Evolutionary conservation across 2,329 filamentous ascomycete genomes (phyloP).

Genomic region (Epichloe hybrida): DNA sequence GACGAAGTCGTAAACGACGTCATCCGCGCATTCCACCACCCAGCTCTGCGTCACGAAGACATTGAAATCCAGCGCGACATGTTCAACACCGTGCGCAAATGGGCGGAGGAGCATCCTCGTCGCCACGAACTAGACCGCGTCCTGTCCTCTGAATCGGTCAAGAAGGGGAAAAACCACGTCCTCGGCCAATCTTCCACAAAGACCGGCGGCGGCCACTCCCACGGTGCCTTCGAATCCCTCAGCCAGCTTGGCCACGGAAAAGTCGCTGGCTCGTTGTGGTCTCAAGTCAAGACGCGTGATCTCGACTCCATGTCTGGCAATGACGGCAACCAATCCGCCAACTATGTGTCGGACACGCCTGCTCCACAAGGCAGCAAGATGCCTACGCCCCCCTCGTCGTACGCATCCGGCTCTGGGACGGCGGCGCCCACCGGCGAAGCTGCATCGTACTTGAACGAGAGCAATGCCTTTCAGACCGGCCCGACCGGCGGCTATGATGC

Average conservation of each 20-base stretch:
- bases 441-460: slow-evolving; percentile 15
- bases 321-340: slow-evolving; percentile 25
- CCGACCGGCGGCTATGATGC: slow-evolving; percentile 15
- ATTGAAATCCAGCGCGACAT: slow-evolving; percentile 76
- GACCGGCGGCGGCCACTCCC: slow-evolving; percentile 20
- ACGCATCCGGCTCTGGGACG: slow-evolving; percentile 13
- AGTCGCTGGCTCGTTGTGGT: slow-evolving; percentile 46
- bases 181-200: slow-evolving; percentile 23
- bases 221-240: slow-evolving; percentile 31
- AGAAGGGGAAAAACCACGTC: slow-evolving; percentile 67
- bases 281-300: slow-evolving; percentile 46
- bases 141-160: slow-evolving; percentile 75
- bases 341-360: slow-evolving; percentile 26
- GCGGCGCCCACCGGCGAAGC: slow-evolving; percentile 20
- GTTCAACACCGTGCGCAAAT: slow-evolving; percentile 74
- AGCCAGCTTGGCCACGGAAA: slow-evolving; percentile 39
- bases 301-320: slow-evolving; percentile 39
- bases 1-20: slow-evolving; percentile 76
- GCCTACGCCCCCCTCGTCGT: slow-evolving; percentile 18
- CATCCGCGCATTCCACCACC: slow-evolving; percentile 78
- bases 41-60: slow-evolving; percentile 60
- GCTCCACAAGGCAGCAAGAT: slow-evolving; percentile 19
- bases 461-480: slow-evolving; percentile 10
- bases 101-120: slow-evolving; percentile 59
- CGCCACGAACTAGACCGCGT: slow-evolving; percentile 56